phyloP scores from a whole-genome alignment of 1,139 yeast species.

The Candida frijolesensis region DNA sequence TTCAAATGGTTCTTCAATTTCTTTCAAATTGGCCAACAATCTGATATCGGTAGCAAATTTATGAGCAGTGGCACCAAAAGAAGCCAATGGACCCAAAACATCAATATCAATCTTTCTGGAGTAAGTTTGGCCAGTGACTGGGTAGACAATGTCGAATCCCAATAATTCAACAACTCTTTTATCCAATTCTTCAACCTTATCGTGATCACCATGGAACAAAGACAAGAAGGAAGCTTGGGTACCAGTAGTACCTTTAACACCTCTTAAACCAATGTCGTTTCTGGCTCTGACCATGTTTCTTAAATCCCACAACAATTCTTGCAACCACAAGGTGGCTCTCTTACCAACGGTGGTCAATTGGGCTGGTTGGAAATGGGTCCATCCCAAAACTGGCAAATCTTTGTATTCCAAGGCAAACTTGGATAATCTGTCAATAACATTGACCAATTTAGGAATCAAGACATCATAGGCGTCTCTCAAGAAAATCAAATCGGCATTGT shows the following conservation, averaged over 20 bases:
- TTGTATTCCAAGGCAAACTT: constrained; percentile 88
- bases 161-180: constrained; percentile 88
- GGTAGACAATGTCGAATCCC: constrained; percentile 94
- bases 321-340: constrained; percentile 97
- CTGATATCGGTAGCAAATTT: constrained; percentile 98
- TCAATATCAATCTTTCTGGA: constrained; percentile 97
- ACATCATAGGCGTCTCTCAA: constrained; percentile 94
- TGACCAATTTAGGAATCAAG: constrained; percentile 90
- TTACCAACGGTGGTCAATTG: constrained; percentile 98
- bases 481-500: constrained; percentile 95
- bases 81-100: constrained; percentile 87
- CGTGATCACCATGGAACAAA: constrained; percentile 94
- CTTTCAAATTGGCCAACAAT: constrained; percentile 93
- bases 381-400: constrained; percentile 95
- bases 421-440: constrained; percentile 88
- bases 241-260: constrained; percentile 99
- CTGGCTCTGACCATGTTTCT: constrained; percentile 95
- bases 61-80: constrained; percentile 94
- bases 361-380: constrained; percentile 99
- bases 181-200: constrained; percentile 90
- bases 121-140: constrained; percentile 98
- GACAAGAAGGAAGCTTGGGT: constrained; percentile 97
- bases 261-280: constrained; percentile 94
- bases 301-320: constrained; percentile 96
- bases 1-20: constrained; percentile 97